phyloP scores from a whole-genome alignment of 2,329 filamentous ascomycete species.

The Xylariales sp. region DNA sequence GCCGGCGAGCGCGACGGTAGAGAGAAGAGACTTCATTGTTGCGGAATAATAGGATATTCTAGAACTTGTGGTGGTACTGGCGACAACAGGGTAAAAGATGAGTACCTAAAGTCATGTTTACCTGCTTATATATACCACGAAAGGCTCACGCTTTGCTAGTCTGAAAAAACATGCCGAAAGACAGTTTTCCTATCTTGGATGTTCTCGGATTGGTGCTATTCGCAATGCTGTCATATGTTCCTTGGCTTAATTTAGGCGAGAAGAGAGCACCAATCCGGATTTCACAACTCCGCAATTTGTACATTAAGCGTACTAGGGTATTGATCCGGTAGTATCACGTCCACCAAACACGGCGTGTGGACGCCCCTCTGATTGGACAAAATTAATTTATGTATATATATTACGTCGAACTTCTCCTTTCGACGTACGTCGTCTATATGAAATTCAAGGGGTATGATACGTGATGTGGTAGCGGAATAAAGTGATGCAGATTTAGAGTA shows the following conservation, averaged over 20 bases:
- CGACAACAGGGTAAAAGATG: slow-evolving; percentile 10
- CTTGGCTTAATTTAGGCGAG: slow-evolving; percentile 40
- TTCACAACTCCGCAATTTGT: slow-evolving; percentile 39
- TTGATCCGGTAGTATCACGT: slow-evolving; percentile 36
- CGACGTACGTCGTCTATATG: not conserved
- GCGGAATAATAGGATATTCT: slow-evolving; percentile 13
- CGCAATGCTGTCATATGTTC: slow-evolving; percentile 36
- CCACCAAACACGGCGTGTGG: not conserved
- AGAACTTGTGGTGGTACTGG: slow-evolving; percentile 20
- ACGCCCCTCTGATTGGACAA: slow-evolving; percentile 22
- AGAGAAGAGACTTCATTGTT: slow-evolving; percentile 47
- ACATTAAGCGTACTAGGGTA: slow-evolving; percentile 34
- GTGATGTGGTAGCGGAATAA: slow-evolving; percentile 6
- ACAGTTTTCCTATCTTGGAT: slow-evolving; percentile 19
- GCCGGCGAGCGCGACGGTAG: slow-evolving; percentile 44
- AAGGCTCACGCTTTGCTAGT: slow-evolving; percentile 4
- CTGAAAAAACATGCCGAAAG: slow-evolving; percentile 41
- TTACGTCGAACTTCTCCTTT: not conserved
- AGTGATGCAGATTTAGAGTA: slow-evolving; percentile 24
- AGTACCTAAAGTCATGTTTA: not conserved
- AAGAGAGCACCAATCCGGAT: slow-evolving; percentile 38
- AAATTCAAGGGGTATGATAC: not conserved
- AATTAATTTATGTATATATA: slow-evolving; percentile 10
- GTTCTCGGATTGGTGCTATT: slow-evolving; percentile 33
- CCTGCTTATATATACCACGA: slow-evolving; percentile 38